phyloP scores from a whole-genome alignment of 345 rosid genomes.

The Eucalyptus regnans region DNA sequence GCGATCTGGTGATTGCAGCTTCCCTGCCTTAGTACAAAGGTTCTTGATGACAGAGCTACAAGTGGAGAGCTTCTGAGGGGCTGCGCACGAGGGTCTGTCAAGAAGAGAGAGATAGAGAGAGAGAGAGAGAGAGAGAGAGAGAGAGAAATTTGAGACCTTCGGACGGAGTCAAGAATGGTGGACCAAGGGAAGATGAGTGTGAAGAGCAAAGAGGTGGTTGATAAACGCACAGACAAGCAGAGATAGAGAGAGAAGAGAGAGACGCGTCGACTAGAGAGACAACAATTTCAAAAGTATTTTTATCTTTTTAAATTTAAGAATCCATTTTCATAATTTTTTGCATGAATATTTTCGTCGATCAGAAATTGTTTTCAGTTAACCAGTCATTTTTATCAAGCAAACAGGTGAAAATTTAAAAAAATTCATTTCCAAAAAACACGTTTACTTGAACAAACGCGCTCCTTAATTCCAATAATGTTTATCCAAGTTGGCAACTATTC shows the following conservation, averaged over 20 bases:
- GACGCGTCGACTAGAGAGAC: too few relatives aligned
- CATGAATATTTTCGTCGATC: too few relatives aligned
- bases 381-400: background rate
- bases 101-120: too few relatives aligned
- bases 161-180: background rate
- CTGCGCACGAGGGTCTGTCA: background rate
- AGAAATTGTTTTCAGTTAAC: background rate
- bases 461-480: background rate
- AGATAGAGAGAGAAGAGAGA: background rate
- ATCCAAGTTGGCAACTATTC: background rate
- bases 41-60: background rate
- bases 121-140: too few relatives aligned
- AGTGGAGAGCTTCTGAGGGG: background rate
- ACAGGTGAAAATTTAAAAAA: too few relatives aligned
- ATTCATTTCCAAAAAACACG: background rate
- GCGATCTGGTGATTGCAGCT: too few relatives aligned
- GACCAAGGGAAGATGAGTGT: background rate
- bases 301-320: too few relatives aligned
- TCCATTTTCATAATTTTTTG: background rate
- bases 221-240: background rate
- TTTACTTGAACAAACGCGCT: background rate
- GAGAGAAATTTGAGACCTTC: background rate
- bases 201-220: accelerated
- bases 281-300: too few relatives aligned
- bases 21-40: too few relatives aligned